phyloP scores from a whole-genome alignment of 768 basidiomycete species.

The Leucosporidium scottii region DNA sequence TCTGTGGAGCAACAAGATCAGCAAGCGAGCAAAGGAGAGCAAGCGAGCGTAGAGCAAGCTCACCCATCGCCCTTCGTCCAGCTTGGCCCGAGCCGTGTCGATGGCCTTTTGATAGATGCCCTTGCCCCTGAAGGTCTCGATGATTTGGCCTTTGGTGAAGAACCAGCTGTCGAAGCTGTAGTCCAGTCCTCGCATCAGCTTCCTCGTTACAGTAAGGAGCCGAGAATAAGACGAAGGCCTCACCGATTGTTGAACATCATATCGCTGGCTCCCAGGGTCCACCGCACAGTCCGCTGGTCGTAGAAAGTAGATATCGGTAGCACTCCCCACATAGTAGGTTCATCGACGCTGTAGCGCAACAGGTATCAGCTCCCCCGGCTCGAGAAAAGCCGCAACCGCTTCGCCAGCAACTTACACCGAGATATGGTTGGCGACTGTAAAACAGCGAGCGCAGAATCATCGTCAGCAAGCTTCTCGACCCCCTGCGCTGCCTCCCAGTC shows the following conservation, averaged over 20 bases:
- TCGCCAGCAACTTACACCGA: conserved; percentile 57
- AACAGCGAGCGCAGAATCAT: conserved; percentile 12
- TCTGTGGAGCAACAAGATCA: conserved; percentile 45
- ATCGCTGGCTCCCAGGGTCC: conserved; percentile 87
- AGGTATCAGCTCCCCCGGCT: conserved; percentile 2
- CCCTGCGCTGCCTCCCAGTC: fast-evolving
- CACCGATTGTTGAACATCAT: conserved; percentile 91
- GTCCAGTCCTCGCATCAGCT: background rate
- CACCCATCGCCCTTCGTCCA: conserved; percentile 82
- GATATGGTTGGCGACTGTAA: conserved; percentile 80
- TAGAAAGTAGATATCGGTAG: conserved; percentile 62
- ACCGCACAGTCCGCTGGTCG: conserved; percentile 56
- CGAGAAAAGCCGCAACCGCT: conserved; percentile 6
- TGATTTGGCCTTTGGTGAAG: conserved; percentile 80
- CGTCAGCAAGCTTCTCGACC: background rate
- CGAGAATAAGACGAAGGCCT: conserved; percentile 38
- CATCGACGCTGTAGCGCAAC: conserved; percentile 56
- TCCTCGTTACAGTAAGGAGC: too few species aligned
- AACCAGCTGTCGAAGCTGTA: conserved; percentile 70
- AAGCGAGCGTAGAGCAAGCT: conserved; percentile 29
- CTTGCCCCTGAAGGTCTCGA: conserved; percentile 84
- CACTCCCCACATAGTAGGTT: conserved; percentile 79
- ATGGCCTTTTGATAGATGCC: conserved; percentile 84
- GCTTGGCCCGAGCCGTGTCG: conserved; percentile 68
- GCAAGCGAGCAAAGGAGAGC: background rate